phyloP scores from a whole-genome alignment of 148 eudicot species.

The Rhododendron kiyosumense region DNA sequence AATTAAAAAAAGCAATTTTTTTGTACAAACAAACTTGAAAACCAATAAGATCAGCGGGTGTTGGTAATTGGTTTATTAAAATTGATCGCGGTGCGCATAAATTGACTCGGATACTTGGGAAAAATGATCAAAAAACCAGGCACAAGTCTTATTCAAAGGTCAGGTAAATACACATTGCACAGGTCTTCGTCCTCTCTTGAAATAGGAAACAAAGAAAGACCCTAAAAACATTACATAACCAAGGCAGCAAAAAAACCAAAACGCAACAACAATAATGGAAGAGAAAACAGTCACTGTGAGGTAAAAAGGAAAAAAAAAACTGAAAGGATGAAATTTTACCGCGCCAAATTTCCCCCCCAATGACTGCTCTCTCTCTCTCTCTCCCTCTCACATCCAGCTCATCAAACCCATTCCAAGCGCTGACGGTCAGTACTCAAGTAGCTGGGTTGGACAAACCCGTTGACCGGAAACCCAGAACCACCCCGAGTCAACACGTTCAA shows the following conservation, averaged over 20 bases:
- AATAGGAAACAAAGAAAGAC: not conserved
- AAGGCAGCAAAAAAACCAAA: not conserved
- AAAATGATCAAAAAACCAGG: not conserved
- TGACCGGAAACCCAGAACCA: not conserved
- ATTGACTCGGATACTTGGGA: accelerated
- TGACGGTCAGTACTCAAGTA: not conserved
- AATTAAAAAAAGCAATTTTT: not conserved
- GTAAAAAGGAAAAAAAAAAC: not conserved
- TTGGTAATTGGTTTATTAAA: too few species aligned
- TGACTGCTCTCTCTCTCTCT: not conserved
- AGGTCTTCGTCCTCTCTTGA: not conserved
- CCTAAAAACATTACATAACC: not conserved
- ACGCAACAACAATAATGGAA: not conserved
- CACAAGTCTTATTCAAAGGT: constrained; percentile 5
- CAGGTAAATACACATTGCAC: constrained; percentile 10
- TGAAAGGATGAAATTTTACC: not conserved
- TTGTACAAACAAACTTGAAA: not conserved
- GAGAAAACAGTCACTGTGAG: not conserved
- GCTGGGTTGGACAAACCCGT: not conserved
- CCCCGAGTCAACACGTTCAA: constrained; percentile 16
- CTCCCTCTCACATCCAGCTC: not conserved
- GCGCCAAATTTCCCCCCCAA: not conserved
- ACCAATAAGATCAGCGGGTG: not conserved
- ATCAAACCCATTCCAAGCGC: not conserved
- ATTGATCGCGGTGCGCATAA: too few species aligned